Evolutionary conservation across 257 asterid species (phyloP).

Genomic region (Solanum bukasovii): DNA sequence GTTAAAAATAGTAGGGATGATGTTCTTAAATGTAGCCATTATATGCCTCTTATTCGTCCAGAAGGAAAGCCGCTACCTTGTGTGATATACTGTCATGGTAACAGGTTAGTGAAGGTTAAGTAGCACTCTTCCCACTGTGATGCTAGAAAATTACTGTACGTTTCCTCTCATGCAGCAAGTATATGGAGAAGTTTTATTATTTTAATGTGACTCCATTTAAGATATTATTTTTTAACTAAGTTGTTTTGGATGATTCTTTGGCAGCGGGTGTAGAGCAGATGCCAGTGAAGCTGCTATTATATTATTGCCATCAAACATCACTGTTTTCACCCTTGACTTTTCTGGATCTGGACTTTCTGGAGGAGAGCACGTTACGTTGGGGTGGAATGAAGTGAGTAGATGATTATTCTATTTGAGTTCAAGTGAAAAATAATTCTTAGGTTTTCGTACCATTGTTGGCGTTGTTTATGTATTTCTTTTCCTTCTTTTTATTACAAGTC

Average conservation of each 20-base stretch:
- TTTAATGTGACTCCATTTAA: not conserved
- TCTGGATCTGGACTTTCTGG: constrained; percentile 98
- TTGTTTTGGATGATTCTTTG: constrained; percentile 11
- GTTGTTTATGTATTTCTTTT: not conserved
- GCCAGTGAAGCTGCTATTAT: constrained; percentile 98
- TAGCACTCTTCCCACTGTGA: not conserved
- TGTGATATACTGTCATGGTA: constrained; percentile 92
- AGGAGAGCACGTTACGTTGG: constrained; percentile 86
- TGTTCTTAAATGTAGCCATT: constrained; percentile 86
- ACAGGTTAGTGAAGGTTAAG: constrained; percentile 46
- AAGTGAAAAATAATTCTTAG: not conserved
- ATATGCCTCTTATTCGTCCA: constrained; percentile 56
- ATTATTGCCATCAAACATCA: constrained; percentile 72
- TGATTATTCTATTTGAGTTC: not conserved
- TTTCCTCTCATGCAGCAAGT: not conserved
- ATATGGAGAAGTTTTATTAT: not conserved
- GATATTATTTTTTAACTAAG: not conserved
- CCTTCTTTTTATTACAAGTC: not conserved
- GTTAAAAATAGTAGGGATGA: constrained; percentile 68
- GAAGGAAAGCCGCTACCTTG: constrained; percentile 74
- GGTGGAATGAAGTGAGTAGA: constrained; percentile 86
- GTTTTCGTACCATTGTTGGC: not conserved
- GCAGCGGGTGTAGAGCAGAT: constrained; percentile 94
- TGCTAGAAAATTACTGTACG: not conserved
- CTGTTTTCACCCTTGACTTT: constrained; percentile 84